These are phyloP conservation scores for Euphorbia tirucalli DNA, from an alignment of 345 rosid genomes.

Conservation along the genomic window DNA sequence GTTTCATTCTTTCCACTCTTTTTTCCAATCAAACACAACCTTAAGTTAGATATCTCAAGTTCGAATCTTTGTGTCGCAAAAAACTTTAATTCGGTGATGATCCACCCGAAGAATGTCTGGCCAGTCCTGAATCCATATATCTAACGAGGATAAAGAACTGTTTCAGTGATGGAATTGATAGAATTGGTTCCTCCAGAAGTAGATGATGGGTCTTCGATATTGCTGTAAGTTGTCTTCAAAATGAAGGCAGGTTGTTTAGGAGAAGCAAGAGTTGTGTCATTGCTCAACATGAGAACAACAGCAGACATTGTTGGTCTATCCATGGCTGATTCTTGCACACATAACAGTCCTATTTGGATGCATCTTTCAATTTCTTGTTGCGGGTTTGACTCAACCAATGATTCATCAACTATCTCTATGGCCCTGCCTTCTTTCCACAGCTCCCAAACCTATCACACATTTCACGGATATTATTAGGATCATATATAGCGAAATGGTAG, in stretches of 20 bases:
- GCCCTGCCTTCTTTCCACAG: no score
- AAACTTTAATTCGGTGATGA: no score
- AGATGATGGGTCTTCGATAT: slow-evolving; percentile 3
- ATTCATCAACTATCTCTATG: slow-evolving; percentile 12
- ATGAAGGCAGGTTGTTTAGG: slow-evolving; percentile 54
- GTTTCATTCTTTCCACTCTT: no score
- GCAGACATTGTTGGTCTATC: slow-evolving; percentile 55
- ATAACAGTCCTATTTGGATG: slow-evolving; percentile 55
- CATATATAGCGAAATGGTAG: no score
- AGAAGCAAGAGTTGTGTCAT: slow-evolving; percentile 35
- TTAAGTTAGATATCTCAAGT: no score
- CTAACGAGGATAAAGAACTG: slow-evolving; percentile 17
- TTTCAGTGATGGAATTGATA: slow-evolving; percentile 19
- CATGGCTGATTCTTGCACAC: slow-evolving; percentile 55
- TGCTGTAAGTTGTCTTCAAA: slow-evolving; percentile 11
- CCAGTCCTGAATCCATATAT: no score
- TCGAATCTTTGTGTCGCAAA: no score
- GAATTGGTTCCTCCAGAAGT: slow-evolving; percentile 7
- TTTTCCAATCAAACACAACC: no score
- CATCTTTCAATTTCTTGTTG: slow-evolving; percentile 40
- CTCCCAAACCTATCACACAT: not conserved
- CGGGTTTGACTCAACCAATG: not conserved
- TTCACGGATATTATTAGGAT: no score
- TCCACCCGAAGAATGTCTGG: no score
- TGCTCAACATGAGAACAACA: slow-evolving; percentile 46